A percentile compares a stretch with the other conserved stretches of the same genome.
Conservation (phyloP, 2,329 filamentous ascomycete genomes). For the Periconia sp. region DNA sequence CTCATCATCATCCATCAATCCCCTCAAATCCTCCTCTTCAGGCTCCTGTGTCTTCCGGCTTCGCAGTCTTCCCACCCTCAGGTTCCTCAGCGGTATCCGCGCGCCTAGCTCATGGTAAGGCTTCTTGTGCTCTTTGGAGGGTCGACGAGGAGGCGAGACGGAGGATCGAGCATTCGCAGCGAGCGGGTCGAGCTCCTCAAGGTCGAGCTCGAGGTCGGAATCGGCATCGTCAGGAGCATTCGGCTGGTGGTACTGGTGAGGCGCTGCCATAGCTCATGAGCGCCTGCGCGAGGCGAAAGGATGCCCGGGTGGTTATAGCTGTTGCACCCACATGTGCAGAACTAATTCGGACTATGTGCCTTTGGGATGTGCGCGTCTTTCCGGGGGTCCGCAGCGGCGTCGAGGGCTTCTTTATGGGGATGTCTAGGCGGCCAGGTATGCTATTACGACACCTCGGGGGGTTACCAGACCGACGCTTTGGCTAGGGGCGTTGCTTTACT, state of each 20-base stretch:
- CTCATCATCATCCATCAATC: slow-evolving; percentile 69
- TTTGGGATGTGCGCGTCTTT: slow-evolving; percentile 1
- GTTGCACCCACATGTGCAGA: slow-evolving; percentile 18
- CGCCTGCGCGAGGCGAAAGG: slow-evolving; percentile 13
- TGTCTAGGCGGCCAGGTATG: slow-evolving; percentile 19
- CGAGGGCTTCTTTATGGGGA: slow-evolving; percentile 8
- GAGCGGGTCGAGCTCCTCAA: slow-evolving; percentile 77
- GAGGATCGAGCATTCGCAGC: slow-evolving; percentile 29
- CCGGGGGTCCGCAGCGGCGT: slow-evolving; percentile 31
- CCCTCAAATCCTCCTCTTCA: slow-evolving; percentile 70
- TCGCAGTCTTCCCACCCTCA: slow-evolving; percentile 57
- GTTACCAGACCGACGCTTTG: too few species aligned
- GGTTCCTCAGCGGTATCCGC: slow-evolving; percentile 72
- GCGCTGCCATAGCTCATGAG: slow-evolving; percentile 54
- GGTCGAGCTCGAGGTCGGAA: slow-evolving; percentile 77
- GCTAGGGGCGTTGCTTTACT: too few species aligned
- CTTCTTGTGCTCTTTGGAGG: slow-evolving; percentile 37
- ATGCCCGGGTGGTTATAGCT: slow-evolving; percentile 6
- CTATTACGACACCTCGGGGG: too few species aligned
- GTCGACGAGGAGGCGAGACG: slow-evolving; percentile 31
- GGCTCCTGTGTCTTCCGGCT: slow-evolving; percentile 52
- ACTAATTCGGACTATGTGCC: background rate
- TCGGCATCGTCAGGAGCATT: slow-evolving; percentile 69
- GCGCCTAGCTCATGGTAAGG: slow-evolving; percentile 52
- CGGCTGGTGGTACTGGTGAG: slow-evolving; percentile 55